Base-by-base conservation (phyloP, 345 rosid species). In the Triadica sebifera region DNA sequence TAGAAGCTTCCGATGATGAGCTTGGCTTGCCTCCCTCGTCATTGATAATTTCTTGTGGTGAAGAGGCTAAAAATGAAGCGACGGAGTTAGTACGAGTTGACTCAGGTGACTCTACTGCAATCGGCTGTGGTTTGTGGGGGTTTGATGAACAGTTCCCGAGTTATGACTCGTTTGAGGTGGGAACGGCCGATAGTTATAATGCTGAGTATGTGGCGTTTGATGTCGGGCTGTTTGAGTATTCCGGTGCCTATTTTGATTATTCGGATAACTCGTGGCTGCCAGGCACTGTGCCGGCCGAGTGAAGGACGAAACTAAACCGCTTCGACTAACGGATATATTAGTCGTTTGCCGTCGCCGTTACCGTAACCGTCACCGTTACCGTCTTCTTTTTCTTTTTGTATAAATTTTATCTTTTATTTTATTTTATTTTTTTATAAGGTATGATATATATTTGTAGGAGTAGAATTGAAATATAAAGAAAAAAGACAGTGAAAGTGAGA, bases 151-250 rank as follows among this genome's bases (percentile, higher is more conserved):
- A 60, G 81, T 64, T 84, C 5, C 65, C 81, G 55, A 55, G 78
- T 65, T 86, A 80, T 34, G 86, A 84, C 47, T 59, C 79, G 55
- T 86, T 81, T 52, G 87, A 69, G 60, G n/a, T 77, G 52, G 85
- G 82, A 38, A 47, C 12, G 8, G 71, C 17, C 5, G 81, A 24
- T 0, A 20, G 13, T 17, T 55, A 56, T 34, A 39, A 70, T 5
- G 24, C 51, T 11, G 83, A 58, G 0, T 79, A 69, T 60, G 34
- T 29, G 34, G 1, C 34, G 34, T 29, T 29, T 29, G 34, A 29
- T 29, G 89, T 79, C 24, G 79, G 84, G 5, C 58, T 86, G 57
- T 82, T 84, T 75, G 87, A 84, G 19, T 82, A 82, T 71, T 75
- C 87, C 4, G 67, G 81, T 61, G 83, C 73, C 15, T 79, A 74